Percentiles rank a stretch among this genome's conserved stretches.
Evolutionary conservation across 192 early-diverging fungal species (phyloP).

Genomic region (Jimgerdemannia flammicorona): DNA sequence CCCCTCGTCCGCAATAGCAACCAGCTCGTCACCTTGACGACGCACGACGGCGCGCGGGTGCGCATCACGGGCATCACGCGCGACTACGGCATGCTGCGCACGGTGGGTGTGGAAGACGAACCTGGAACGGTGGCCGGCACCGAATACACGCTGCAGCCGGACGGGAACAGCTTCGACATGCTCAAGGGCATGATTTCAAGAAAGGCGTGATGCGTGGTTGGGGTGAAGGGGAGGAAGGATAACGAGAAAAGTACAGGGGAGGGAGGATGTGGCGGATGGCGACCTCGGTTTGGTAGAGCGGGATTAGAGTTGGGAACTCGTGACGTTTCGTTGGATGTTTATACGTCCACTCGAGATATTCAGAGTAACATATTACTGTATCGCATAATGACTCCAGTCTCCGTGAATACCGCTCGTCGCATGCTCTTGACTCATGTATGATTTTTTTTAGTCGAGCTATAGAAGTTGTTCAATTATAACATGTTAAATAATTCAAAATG

Average conservation of each 20-base stretch:
- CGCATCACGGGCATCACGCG: slow-evolving; percentile 74
- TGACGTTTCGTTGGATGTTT: no score
- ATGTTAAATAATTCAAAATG: background rate
- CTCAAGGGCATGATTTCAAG: slow-evolving; percentile 80
- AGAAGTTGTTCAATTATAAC: no score
- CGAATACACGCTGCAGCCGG: slow-evolving; percentile 82
- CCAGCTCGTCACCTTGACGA: slow-evolving; percentile 62
- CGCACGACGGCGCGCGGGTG: slow-evolving; percentile 53
- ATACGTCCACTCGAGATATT: no score
- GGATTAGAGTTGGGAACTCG: no score
- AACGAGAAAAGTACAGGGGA: no score
- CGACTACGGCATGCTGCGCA: slow-evolving; percentile 70
- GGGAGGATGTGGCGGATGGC: no score
- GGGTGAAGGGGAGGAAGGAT: background rate
- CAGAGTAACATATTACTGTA: no score
- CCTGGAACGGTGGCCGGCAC: slow-evolving; percentile 18
- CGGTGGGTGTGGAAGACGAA: slow-evolving; percentile 50
- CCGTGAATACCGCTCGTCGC: no score
- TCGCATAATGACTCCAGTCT: no score
- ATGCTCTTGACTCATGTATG: no score
- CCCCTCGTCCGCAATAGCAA: slow-evolving; percentile 28
- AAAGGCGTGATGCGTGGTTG: slow-evolving; percentile 40
- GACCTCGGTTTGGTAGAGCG: no score
- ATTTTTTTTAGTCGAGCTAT: no score
- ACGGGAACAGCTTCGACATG: slow-evolving; percentile 99